Evolutionary conservation across 192 early-diverging fungal genomes (phyloP).

Genomic region (Coemansia sp.): DNA sequence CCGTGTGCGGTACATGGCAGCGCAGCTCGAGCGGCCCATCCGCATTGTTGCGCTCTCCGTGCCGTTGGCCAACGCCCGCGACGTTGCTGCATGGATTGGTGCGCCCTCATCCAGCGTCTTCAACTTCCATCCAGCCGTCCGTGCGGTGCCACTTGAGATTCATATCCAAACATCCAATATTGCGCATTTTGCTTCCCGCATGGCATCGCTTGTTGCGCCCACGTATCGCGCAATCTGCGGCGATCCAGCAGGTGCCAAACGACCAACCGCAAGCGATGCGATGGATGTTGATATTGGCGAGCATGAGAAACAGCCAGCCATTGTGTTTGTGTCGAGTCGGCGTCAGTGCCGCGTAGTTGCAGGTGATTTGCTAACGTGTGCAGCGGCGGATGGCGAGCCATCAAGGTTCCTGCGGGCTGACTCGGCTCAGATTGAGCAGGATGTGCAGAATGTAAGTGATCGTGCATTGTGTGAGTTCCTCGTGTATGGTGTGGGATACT

Average conservation of each 20-base stretch:
- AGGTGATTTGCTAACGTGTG: constrained; percentile 77
- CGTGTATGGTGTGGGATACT: constrained; percentile 81
- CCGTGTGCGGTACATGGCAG: constrained; percentile 89
- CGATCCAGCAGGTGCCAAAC: neutral
- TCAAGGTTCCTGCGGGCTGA: constrained; percentile 70
- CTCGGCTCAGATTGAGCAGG: constrained; percentile 60
- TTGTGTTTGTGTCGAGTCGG: constrained; percentile 92
- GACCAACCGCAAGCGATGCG: neutral
- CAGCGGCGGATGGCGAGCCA: constrained; percentile 72
- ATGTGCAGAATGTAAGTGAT: constrained; percentile 70
- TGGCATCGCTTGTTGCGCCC: constrained; percentile 91
- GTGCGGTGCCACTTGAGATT: constrained; percentile 92
- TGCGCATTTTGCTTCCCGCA: constrained; percentile 91
- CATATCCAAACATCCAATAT: constrained; percentile 90
- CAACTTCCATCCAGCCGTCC: constrained; percentile 93
- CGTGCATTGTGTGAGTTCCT: constrained; percentile 70
- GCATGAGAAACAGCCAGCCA: constrained; percentile 58
- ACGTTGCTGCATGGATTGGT: constrained; percentile 97
- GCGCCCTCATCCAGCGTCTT: constrained; percentile 74
- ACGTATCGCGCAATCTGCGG: constrained; percentile 31
- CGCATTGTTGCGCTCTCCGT: constrained; percentile 91
- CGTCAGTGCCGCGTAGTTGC: constrained; percentile 88
- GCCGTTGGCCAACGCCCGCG: constrained; percentile 94
- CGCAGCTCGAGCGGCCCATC: constrained; percentile 74
- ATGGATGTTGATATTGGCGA: constrained; percentile 12